phyloP scores from a whole-genome alignment of 2,329 filamentous ascomycete genomes.

The Coniella lustricola region DNA sequence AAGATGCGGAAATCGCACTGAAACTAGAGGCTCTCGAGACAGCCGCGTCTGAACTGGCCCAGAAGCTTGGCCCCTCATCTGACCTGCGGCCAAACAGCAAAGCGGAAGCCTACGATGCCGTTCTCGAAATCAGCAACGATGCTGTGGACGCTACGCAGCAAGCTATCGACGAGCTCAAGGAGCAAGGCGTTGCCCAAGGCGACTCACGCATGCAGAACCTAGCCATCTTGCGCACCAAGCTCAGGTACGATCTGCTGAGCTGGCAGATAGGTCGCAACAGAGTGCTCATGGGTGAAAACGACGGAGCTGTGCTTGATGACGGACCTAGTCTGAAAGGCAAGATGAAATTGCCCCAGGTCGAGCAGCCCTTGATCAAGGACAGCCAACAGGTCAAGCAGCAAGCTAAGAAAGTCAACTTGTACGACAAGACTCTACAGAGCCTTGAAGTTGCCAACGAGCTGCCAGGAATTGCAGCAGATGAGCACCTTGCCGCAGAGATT shows the following conservation, averaged over 20 bases:
- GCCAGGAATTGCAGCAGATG: constrained; percentile 81
- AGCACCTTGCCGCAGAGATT: constrained; percentile 68
- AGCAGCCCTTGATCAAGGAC: constrained; percentile 49
- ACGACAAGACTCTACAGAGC: constrained; percentile 86
- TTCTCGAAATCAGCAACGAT: constrained; percentile 86
- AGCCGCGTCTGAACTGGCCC: constrained; percentile 42
- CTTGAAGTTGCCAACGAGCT: constrained; percentile 85
- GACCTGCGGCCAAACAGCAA: constrained; percentile 54
- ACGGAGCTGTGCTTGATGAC: constrained; percentile 59
- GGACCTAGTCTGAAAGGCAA: constrained; percentile 32
- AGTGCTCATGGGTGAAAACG: constrained; percentile 74
- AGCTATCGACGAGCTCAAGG: constrained; percentile 82
- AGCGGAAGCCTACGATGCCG: constrained; percentile 82
- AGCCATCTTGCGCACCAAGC: constrained; percentile 84
- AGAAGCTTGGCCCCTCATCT: constrained; percentile 38
- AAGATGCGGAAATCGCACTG: constrained; percentile 86
- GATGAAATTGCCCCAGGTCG: constrained; percentile 41
- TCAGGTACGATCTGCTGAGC: constrained; percentile 89
- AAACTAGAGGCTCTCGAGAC: constrained; percentile 64
- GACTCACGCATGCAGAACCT: constrained; percentile 86
- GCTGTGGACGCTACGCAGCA: constrained; percentile 89
- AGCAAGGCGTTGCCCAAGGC: constrained; percentile 75
- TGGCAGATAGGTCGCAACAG: constrained; percentile 93
- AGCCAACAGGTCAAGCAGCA: constrained; percentile 66
- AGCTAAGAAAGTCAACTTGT: constrained; percentile 81